Conservation (phyloP, 2,329 filamentous ascomycete genomes). For the Alternaria infectoria region DNA sequence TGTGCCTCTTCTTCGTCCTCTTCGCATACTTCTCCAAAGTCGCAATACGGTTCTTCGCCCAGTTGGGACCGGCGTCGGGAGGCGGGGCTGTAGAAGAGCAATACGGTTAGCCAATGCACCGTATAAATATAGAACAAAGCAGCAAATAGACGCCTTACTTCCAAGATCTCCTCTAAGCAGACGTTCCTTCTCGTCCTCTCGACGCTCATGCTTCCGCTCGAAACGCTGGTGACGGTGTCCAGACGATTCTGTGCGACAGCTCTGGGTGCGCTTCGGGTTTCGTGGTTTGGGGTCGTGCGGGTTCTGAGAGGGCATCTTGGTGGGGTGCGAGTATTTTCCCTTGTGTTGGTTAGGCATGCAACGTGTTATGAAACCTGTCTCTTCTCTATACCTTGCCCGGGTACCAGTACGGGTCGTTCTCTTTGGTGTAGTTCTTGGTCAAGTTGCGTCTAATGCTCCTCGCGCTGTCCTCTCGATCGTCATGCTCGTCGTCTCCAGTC, state of each 20-base stretch:
- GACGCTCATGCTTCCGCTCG: conserved; percentile 1
- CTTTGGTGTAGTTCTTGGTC: background rate
- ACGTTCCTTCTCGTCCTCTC: background rate
- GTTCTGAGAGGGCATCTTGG: background rate
- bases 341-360: background rate
- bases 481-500: background rate
- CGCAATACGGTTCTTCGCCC: conserved; percentile 8
- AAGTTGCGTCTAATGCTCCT: background rate
- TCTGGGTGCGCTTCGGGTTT: background rate
- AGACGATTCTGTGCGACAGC: background rate
- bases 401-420: background rate
- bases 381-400: background rate
- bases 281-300: background rate
- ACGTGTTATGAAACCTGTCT: background rate
- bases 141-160: background rate
- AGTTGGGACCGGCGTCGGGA: conserved; percentile 5
- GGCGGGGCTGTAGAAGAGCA: background rate
- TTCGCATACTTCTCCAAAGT: conserved; percentile 3
- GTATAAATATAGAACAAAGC: background rate
- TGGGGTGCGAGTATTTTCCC: conserved; percentile 1
- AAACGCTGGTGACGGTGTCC: background rate
- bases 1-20: background rate
- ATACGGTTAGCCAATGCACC: background rate
- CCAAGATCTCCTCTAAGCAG: background rate
- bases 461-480: background rate